Evolutionary conservation across 2,329 filamentous ascomycete species (phyloP).

Genomic region (Xylaria multiplex): DNA sequence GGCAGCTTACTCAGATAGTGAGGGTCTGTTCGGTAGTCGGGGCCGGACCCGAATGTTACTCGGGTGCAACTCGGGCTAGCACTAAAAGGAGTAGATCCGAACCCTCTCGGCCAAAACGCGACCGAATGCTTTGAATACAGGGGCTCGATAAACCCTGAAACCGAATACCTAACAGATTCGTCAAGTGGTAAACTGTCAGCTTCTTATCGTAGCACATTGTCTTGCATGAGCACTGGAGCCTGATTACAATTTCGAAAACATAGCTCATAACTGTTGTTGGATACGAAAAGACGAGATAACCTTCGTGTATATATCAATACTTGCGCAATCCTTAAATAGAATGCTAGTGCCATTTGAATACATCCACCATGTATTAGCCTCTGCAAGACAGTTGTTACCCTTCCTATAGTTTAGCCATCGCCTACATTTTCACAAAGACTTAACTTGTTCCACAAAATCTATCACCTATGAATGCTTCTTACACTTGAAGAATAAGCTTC

Average conservation of each 20-base stretch:
- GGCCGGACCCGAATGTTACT: slow-evolving; percentile 26
- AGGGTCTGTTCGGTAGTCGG: slow-evolving; percentile 28
- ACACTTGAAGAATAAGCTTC: neutral
- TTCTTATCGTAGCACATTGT: slow-evolving; percentile 18
- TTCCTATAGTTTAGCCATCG: slow-evolving; percentile 2
- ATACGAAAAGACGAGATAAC: slow-evolving; percentile 10
- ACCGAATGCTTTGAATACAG: slow-evolving; percentile 5
- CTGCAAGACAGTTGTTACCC: slow-evolving; percentile 8
- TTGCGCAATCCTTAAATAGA: slow-evolving; percentile 4
- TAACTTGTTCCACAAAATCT: slow-evolving; percentile 10
- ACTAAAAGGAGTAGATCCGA: slow-evolving; percentile 20
- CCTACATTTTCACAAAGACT: slow-evolving; percentile 5
- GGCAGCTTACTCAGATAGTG: slow-evolving; percentile 19
- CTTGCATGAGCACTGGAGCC: slow-evolving; percentile 14
- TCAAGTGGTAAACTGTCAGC: slow-evolving; percentile 25
- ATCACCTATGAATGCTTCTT: slow-evolving; percentile 7
- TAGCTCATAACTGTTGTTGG: slow-evolving; percentile 4
- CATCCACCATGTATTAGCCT: slow-evolving; percentile 15
- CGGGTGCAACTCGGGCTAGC: slow-evolving; percentile 16
- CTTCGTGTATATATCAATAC: neutral
- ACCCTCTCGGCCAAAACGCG: slow-evolving; percentile 15
- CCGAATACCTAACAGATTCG: slow-evolving; percentile 17
- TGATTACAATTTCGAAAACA: slow-evolving; percentile 9
- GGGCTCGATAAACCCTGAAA: slow-evolving; percentile 6
- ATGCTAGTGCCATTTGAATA: slow-evolving; percentile 10